Evolutionary conservation across 441 rosid genomes (phyloP).

Genomic region (Geranium incanum): DNA sequence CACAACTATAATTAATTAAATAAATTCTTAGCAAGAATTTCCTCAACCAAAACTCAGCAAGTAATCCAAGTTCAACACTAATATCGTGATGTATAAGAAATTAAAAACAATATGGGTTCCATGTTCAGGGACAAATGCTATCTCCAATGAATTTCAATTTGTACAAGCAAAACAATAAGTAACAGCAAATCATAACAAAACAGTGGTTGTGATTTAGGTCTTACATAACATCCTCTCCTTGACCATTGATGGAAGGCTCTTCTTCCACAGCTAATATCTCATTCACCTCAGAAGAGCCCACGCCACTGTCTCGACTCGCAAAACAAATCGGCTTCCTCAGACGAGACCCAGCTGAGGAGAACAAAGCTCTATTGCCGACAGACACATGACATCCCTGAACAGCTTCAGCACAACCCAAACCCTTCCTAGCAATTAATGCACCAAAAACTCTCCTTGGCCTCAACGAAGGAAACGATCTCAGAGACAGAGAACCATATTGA

Average conservation of each 20-base stretch:
- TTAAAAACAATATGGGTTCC: not conserved
- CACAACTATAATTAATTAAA: not conserved
- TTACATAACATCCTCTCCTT: constrained; percentile 39
- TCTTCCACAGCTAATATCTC: constrained; percentile 30
- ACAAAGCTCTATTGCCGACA: constrained; percentile 19
- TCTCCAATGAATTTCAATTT: not conserved
- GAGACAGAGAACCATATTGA: not conserved
- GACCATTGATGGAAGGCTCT: constrained; percentile 24
- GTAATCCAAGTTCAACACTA: not conserved
- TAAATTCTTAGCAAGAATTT: not conserved
- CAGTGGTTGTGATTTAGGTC: constrained; percentile 21
- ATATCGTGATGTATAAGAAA: not conserved
- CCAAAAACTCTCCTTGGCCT: constrained; percentile 18
- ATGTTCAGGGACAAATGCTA: not conserved
- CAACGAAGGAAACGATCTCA: constrained; percentile 19
- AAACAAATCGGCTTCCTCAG: constrained; percentile 28
- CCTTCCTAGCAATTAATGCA: constrained; percentile 17
- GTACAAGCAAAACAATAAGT: not conserved
- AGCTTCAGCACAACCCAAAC: constrained; percentile 22
- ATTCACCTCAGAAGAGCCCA: constrained; percentile 33
- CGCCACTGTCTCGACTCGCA: constrained; percentile 37
- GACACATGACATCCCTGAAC: constrained; percentile 21
- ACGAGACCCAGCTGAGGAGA: constrained; percentile 30
- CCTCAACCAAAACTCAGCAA: not conserved
- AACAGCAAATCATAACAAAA: not conserved